Conservation (phyloP, 2,329 filamentous ascomycete species). For the Fusarium sp. region DNA sequence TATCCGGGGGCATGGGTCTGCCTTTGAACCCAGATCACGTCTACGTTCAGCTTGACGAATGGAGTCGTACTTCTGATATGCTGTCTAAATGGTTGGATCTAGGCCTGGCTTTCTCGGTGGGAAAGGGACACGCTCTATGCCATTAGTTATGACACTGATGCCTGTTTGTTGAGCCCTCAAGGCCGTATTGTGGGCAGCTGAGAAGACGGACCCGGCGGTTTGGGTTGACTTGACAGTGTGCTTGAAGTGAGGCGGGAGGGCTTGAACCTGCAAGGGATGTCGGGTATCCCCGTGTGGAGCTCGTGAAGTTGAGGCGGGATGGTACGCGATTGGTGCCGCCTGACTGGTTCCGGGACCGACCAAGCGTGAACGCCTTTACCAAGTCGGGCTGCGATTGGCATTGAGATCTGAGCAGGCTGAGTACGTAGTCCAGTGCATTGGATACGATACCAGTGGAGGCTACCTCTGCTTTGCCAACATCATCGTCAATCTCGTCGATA, state of each 20-base stretch:
- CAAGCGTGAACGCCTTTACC: conserved; percentile 41
- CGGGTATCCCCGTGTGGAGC: conserved; percentile 51
- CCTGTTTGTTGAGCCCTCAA: not conserved
- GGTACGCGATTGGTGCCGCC: conserved; percentile 51
- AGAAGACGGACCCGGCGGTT: conserved; percentile 36
- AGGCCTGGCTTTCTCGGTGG: not conserved
- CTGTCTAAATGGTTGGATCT: not conserved
- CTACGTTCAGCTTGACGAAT: conserved; percentile 27
- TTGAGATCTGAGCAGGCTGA: conserved; percentile 42
- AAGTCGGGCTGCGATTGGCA: conserved; percentile 42
- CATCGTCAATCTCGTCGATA: conserved; percentile 26
- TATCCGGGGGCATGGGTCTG: conserved; percentile 36
- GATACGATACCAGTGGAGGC: conserved; percentile 12
- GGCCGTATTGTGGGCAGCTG: conserved; percentile 1
- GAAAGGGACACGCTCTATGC: not conserved
- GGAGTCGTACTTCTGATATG: not conserved
- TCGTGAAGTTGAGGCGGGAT: conserved; percentile 46
- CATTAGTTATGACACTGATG: not conserved
- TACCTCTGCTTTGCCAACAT: conserved; percentile 1
- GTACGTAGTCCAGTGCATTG: conserved; percentile 5
- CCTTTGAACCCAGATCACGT: conserved; percentile 12
- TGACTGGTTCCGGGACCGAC: conserved; percentile 48
- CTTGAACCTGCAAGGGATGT: conserved; percentile 47
- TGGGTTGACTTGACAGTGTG: conserved; percentile 36
- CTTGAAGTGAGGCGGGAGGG: conserved; percentile 49